phyloP scores from a whole-genome alignment of 306 rosid species.

The Aeschynomene evenia region DNA sequence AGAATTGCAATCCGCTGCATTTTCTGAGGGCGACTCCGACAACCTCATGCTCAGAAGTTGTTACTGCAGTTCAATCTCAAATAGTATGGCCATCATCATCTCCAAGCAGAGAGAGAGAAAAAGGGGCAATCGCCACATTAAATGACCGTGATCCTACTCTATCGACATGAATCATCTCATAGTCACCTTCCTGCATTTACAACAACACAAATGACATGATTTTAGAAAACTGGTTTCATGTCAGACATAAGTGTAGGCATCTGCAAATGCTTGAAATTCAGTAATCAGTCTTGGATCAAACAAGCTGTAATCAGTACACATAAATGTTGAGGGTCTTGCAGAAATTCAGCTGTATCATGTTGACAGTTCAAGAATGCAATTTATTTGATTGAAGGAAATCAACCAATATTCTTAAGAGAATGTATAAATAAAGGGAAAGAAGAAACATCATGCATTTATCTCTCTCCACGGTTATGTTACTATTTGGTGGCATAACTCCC shows the following conservation, averaged over 20 bases:
- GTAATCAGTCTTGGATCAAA: slow-evolving; percentile 15
- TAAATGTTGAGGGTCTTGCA: not conserved
- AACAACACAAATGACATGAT: slow-evolving; percentile 11
- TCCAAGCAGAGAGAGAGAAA: slow-evolving; percentile 44
- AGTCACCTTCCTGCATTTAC: slow-evolving; percentile 53
- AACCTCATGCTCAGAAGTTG: slow-evolving; percentile 1
- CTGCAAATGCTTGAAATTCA: slow-evolving; percentile 12
- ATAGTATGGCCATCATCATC: slow-evolving; percentile 38
- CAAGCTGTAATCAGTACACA: slow-evolving; percentile 7
- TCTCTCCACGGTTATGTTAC: not conserved
- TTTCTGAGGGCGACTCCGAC: slow-evolving; percentile 15
- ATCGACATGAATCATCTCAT: slow-evolving; percentile 53
- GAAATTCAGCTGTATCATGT: not conserved
- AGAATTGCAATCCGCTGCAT: slow-evolving; percentile 18
- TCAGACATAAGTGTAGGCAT: not conserved
- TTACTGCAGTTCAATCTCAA: slow-evolving; percentile 28
- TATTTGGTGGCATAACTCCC: slow-evolving; percentile 8
- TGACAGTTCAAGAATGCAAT: not conserved
- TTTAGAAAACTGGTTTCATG: slow-evolving; percentile 7
- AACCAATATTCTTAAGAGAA: not conserved
- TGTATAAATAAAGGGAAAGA: slow-evolving; percentile 1
- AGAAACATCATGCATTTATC: not conserved
- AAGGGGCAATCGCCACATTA: slow-evolving; percentile 49
- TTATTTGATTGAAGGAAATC: slow-evolving; percentile 13
- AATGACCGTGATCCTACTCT: slow-evolving; percentile 40